Evolutionary conservation across 495 filamentous ascomycete genomes (phyloP).

Genomic region (Hypoxylon perforatum): DNA sequence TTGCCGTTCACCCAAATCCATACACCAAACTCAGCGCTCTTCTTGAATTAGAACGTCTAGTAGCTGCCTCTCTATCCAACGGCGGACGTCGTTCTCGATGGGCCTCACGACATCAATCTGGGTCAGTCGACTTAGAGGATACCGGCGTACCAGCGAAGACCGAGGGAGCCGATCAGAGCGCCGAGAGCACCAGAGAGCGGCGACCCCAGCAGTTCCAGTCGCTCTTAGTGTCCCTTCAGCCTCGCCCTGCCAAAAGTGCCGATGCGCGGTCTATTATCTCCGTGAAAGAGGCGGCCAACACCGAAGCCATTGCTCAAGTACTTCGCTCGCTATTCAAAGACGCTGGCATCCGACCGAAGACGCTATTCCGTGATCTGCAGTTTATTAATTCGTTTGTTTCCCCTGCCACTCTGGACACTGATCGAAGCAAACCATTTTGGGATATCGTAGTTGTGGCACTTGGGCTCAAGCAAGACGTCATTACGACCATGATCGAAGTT

Average conservation of each 20-base stretch:
- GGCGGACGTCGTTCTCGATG: slow-evolving; percentile 50
- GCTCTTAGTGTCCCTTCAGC: slow-evolving; percentile 45
- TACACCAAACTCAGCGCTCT: slow-evolving; percentile 86
- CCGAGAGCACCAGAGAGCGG: slow-evolving; percentile 75
- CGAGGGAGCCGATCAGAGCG: slow-evolving; percentile 40
- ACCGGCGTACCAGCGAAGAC: slow-evolving; percentile 25
- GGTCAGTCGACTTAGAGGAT: slow-evolving; percentile 36
- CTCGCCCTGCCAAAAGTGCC: slow-evolving; percentile 44
- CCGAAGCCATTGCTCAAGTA: slow-evolving; percentile 82
- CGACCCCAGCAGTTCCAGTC: slow-evolving; percentile 67
- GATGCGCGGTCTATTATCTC: slow-evolving; percentile 57
- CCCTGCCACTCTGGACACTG: slow-evolving; percentile 80
- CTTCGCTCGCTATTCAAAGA: slow-evolving; percentile 83
- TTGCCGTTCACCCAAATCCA: slow-evolving; percentile 90
- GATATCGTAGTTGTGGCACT: slow-evolving; percentile 90
- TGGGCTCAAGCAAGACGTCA: slow-evolving; percentile 88
- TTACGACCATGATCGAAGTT: slow-evolving; percentile 88
- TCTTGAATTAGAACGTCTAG: slow-evolving; percentile 82
- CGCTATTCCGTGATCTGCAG: slow-evolving; percentile 93
- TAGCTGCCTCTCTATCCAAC: slow-evolving; percentile 75
- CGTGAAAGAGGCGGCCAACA: slow-evolving; percentile 60
- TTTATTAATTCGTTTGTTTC: slow-evolving; percentile 95
- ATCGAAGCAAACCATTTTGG: slow-evolving; percentile 92
- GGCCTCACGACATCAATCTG: slow-evolving; percentile 40
- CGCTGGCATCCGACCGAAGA: slow-evolving; percentile 81